Evolutionary conservation across 1,284 basidiomycete species (phyloP), one percentile per base, ranked within the genome.

Genomic region (Apiotrichum domesticum): DNA sequence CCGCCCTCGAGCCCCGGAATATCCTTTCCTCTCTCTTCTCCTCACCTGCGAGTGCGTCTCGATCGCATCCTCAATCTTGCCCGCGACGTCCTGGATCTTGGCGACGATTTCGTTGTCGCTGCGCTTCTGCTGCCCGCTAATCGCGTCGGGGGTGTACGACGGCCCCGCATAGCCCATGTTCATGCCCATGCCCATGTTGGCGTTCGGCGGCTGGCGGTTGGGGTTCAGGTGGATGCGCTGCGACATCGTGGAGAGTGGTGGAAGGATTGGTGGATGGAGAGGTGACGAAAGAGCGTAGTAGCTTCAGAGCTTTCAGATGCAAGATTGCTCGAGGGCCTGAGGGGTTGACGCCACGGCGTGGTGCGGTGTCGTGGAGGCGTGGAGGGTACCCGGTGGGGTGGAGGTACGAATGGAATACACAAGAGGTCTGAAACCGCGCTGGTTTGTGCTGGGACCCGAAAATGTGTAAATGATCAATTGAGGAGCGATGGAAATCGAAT

Each of bases 61-160:
- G 71, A 97, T 84, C 64, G 86, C 80, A 78, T 99, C 96, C 79
- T 99, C 96, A 58, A 91, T 83, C 75, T 87, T 84, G 72, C 83
- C 84, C 68, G 86, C 87, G 67, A 86, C 81, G 10, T 83, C 82
- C 66, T 88, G 85, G 61, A 96, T 78, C 78, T 90, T 89, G 73
- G 90, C 88, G 61, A 95, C 67, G 1, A 90, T 84, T 76, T 88
- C 86, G 68, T 91, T 88, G 4, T 88, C 63, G 34, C 51, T 54
- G 37, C 39, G 21, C n/a, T 21, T n/a, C 37, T 42, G 40, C 10
- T 46, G 51, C 32, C 58, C 60, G 78, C 87, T 58, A 43, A 75
- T 71, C 14, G 74, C 71, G 56, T 77, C 73, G 51, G 75, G 74
- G 37, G 64, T 63, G 57, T 76, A 76, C n/a, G 62, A 39, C 50